A percentile compares a stretch with the other conserved stretches of the same genome.
Conservation (phyloP, 2,329 filamentous ascomycete genomes). For the Dendryphion nanum region DNA sequence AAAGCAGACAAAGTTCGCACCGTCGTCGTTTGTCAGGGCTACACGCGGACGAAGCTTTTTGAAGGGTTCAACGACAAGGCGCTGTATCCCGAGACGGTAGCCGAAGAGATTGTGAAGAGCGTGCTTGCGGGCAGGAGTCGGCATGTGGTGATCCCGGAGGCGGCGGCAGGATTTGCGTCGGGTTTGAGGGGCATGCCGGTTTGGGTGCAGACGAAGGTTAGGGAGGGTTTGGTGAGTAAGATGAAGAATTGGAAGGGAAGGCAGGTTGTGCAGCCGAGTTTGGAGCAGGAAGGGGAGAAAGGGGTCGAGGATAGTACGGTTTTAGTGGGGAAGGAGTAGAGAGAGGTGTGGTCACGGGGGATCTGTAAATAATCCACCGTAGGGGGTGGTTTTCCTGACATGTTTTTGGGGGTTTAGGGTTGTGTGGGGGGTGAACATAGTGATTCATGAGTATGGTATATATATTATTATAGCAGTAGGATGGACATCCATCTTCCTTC, state of each 20-base stretch:
- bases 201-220: conserved; percentile 59
- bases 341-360: too few species aligned
- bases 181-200: conserved; percentile 54
- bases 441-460: too few species aligned
- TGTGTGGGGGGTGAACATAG: too few species aligned
- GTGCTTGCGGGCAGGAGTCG: conserved; percentile 58
- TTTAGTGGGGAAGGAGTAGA: background rate
- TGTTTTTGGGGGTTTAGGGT: too few species aligned
- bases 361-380: too few species aligned
- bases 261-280: conserved; percentile 38
- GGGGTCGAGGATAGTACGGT: conserved; percentile 1
- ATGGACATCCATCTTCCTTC: too few species aligned
- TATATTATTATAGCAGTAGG: too few species aligned
- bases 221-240: conserved; percentile 40
- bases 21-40: conserved; percentile 64
- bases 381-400: too few species aligned
- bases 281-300: conserved; percentile 20
- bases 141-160: conserved; percentile 56
- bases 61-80: conserved; percentile 54
- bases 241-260: conserved; percentile 38
- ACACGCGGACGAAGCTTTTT: conserved; percentile 62
- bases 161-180: conserved; percentile 30
- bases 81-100: conserved; percentile 62
- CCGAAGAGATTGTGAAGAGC: conserved; percentile 61
- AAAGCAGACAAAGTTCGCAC: conserved; percentile 64